Evolutionary conservation across 2,329 filamentous ascomycete species (phyloP), one percentile per base, ranked within the genome.

Genomic region (Blumeria graminis): DNA sequence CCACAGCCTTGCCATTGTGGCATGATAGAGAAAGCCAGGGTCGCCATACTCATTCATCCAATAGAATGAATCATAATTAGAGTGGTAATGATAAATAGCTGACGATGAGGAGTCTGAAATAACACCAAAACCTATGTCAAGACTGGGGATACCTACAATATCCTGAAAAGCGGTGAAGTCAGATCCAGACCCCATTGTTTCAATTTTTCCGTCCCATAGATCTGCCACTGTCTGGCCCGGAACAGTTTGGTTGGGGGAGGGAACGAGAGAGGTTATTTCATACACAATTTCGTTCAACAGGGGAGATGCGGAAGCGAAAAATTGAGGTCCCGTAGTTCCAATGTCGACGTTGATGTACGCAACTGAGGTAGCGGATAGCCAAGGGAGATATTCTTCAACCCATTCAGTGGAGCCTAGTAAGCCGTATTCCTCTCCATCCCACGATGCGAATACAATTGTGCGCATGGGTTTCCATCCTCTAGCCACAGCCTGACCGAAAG

Each of bases 1-100:
- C 68, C 70, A 72, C 52, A 81, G 66, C 62, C 76, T 77, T 0
- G 78, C 71, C 58, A 75, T 71, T 0, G 80, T 71, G 7, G 73
- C 67, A 59, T 84, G 81, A 43, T 80, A 76, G n/a, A 76, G 71
- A 55, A 76, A 79, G 0, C 71, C 73, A 0, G 74, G 74, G 61
- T 94, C 87, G 3, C 86, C 86, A 61, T 79, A 87, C 3, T 72
- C 81, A 13, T 81, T 74, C 84, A 92, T 92, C 86, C 86, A 93
- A 63, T 82, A 72, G 65, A 85, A 89, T 36, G 77, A 84, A 65
- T 93, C 87, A 65, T 89, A 93, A 68, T 92, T 92, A 59, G 78
- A 77, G 66, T 93, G 86, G 64, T 92, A 93, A 60, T 84, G 82
- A 65, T 83, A 86, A 6, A 86, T 70, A 0, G 81, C 75, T 18